Evolutionary conservation across 78 protist genomes (phyloP), one percentile per base, ranked within the genome.

Genomic region (Dictyostelium brefeldianum): DNA sequence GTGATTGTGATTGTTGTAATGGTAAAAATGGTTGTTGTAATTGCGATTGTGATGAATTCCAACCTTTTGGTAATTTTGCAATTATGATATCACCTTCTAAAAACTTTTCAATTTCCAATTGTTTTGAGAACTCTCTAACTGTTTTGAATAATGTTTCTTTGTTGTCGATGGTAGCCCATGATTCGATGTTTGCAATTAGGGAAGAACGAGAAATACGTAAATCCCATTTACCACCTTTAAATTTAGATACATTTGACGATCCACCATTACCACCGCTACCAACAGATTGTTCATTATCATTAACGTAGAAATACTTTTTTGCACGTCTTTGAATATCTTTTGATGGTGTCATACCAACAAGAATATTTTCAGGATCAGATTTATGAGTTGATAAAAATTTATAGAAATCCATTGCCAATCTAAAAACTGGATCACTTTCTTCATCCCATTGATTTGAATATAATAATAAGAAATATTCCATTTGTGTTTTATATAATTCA

Each of bases 281-380:
- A 57, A 8, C 7, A 57, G 14, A n/a, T 22, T 14, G n/a, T 25
- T 25, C 27, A 62, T 22, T 53, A 51, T 81, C 74, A 27, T 81
- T 80, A 36, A 46, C 17, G 51, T 87, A 87, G 48, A 87, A 87
- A 43, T 87, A 50, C 83, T 87, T 74, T 77, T 87, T 87, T n/a
- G 80, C 70, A 7, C 84, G 56, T 46, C 93, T 29, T 62, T 87
- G 93, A 41, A 77, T 77, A 27, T 87, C 93, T 65, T 87, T 87
- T 25, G 70, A 47, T 4, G 84, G 84, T 0, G 83, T 87, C 79
- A 73, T 73, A 15, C 93, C 93, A 4, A 87, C 48, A n/a, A 87
- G 54, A 25, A 87, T 36, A 51, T 87, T 87, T 50, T 87, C 93
- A 4, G 75, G 84, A n/a, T 87, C 93, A 18, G 51, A 12, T 11